These are phyloP conservation scores for Pseudopyricularia cyperi DNA, from an alignment of 2,329 filamentous ascomycete species.

Conservation along the genomic window DNA sequence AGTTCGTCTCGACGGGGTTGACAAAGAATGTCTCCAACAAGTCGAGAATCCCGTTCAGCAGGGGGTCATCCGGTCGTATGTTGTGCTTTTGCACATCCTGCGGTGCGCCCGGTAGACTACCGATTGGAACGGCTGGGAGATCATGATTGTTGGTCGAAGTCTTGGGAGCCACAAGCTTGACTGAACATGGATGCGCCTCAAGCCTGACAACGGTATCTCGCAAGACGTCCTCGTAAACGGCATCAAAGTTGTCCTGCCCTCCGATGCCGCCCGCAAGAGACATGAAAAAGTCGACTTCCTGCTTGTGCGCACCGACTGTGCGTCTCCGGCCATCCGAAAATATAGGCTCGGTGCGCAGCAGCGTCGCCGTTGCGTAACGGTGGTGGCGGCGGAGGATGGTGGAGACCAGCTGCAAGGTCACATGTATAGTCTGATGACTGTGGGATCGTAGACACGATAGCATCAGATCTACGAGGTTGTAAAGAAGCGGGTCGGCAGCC, in stretches of 20 bases:
- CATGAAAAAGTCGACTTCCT: constrained; percentile 62
- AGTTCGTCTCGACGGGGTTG: constrained; percentile 83
- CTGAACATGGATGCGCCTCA: constrained; percentile 61
- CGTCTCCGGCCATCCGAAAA: constrained; percentile 37
- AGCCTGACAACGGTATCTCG: constrained; percentile 57
- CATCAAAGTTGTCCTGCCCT: constrained; percentile 56
- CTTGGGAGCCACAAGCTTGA: constrained; percentile 52
- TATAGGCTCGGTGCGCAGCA: constrained; percentile 54
- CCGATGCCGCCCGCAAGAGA: constrained; percentile 55
- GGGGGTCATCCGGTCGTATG: constrained; percentile 47
- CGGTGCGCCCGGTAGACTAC: constrained; percentile 47
- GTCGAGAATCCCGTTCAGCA: constrained; percentile 50
- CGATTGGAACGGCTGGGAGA: constrained; percentile 34
- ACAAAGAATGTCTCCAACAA: constrained; percentile 71
- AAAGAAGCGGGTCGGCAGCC: constrained; percentile 68
- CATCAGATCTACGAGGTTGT: constrained; percentile 86
- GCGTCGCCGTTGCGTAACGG: constrained; percentile 65
- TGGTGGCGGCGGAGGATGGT: constrained; percentile 81
- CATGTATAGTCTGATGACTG: constrained; percentile 79
- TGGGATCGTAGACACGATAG: constrained; percentile 71
- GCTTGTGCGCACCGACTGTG: constrained; percentile 61
- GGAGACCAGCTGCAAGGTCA: constrained; percentile 77
- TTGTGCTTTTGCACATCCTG: constrained; percentile 48
- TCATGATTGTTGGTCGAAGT: constrained; percentile 42
- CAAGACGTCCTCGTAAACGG: constrained; percentile 57